Conservation (phyloP, 768 basidiomycete genomes). For the Rhizopogon vulgaris region DNA sequence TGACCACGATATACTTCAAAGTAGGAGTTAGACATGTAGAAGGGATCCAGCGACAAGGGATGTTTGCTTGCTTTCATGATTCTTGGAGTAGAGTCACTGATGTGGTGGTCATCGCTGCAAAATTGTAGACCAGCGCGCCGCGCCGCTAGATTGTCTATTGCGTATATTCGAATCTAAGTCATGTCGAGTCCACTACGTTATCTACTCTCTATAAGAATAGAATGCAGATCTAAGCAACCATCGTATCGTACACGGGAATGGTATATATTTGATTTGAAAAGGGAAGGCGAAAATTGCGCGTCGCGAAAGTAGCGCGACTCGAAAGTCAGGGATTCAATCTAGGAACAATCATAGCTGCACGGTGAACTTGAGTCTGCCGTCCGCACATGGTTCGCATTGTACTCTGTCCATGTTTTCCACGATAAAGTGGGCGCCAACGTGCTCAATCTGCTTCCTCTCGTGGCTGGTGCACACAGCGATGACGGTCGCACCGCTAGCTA, state of each 20-base stretch:
- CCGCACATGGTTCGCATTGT: conserved; percentile 32
- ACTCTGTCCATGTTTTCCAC: conserved; percentile 51
- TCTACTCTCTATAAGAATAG: not conserved
- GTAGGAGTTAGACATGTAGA: too few species aligned
- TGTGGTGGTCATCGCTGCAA: not conserved
- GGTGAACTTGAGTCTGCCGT: conserved; percentile 39
- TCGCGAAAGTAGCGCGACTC: not conserved
- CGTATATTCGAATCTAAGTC: not conserved
- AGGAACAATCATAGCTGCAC: conserved; percentile 18
- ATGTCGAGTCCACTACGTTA: too few species aligned
- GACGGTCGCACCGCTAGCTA: conserved; percentile 67
- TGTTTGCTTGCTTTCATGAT: too few species aligned
- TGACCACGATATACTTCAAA: too few species aligned
- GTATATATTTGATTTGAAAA: not conserved
- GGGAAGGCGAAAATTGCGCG: too few species aligned
- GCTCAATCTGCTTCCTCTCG: conserved; percentile 45
- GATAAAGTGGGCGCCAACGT: conserved; percentile 51
- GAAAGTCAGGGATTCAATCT: not conserved
- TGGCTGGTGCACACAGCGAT: conserved; percentile 74
- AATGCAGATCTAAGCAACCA: not conserved
- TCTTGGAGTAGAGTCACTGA: too few species aligned
- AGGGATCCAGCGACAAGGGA: too few species aligned
- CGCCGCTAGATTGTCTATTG: not conserved
- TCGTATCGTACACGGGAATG: not conserved
- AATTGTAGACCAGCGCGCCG: too few species aligned